Evolutionary conservation across 257 asterid species (phyloP).

Genomic region (Hygrophila difformis): DNA sequence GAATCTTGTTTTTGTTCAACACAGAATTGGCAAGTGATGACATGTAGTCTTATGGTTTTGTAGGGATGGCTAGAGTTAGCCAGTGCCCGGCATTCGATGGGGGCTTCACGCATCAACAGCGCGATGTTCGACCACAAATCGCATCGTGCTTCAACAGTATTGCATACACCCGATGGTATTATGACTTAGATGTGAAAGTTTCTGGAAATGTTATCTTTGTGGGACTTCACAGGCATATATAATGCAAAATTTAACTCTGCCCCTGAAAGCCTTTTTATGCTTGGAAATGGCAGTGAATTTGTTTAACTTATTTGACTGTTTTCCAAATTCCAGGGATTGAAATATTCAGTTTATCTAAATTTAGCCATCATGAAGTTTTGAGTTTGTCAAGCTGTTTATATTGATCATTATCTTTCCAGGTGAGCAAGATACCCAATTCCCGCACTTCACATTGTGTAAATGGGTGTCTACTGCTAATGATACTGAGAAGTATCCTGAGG

Average conservation of each 20-base stretch:
- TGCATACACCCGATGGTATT: conserved; percentile 51
- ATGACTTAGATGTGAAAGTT: background rate
- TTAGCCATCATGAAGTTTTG: too few species aligned
- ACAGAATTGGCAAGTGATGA: too few species aligned
- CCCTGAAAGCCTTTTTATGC: too few species aligned
- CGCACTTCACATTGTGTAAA: conserved; percentile 50
- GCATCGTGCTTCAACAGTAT: conserved; percentile 71
- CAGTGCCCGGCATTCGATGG: conserved; percentile 90
- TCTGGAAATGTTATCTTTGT: too few species aligned
- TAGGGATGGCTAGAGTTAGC: conserved; percentile 95
- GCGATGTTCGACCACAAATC: conserved; percentile 62
- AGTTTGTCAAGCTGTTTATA: background rate
- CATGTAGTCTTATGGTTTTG: background rate
- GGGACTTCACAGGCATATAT: too few species aligned
- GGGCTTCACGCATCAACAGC: conserved; percentile 65
- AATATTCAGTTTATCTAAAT: too few species aligned
- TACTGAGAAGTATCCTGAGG: conserved; percentile 23
- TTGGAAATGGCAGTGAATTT: too few species aligned
- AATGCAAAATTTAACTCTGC: too few species aligned
- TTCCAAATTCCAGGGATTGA: too few species aligned
- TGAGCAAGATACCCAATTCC: conserved; percentile 21
- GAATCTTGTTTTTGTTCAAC: too few species aligned
- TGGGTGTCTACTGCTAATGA: conserved; percentile 52
- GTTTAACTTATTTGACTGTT: too few species aligned
- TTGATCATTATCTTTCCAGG: conserved; percentile 31